Evolutionary conservation across 768 basidiomycete species (phyloP), one percentile per base, ranked within the genome.

Genomic region (Calvatia gigantea): DNA sequence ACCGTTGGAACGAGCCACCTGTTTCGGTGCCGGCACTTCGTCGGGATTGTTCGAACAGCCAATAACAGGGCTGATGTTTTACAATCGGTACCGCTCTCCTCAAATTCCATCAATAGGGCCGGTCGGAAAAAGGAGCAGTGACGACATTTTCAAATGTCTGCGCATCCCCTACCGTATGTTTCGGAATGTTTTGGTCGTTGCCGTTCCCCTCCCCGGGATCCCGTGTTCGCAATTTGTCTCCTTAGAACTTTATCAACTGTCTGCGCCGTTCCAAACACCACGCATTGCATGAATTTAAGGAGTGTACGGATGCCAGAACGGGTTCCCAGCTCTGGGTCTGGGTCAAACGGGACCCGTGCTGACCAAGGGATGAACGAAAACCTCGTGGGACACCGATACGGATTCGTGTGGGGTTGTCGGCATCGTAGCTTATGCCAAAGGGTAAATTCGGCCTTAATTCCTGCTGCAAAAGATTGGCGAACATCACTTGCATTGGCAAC

Each of bases 321-420:
- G n/a, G n/a, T 35, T 35, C 33, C 33, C 33, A 35, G 42, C 42
- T 43, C 9, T 6, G 41, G 11, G 25, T 14, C 25, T 45, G 5
- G 1, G 14, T 25, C 3, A 28, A 28, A 12, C n/a, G 3, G 15
- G 11, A 31, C n/a, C 2, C 45, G 2, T 3, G 28, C 27, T 31
- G 28, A 45, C 7, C 45, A 31, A 31, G 35, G 35, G 35, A 8
- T 11, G 19, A 12, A 4, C 17, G 17, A 12, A 12, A 23, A 23
- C 5, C 11, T 23, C 48, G 48, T 50, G 48, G 48, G 48, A 50
- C 5, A 38, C 48, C 48, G 48, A 50, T 38, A 23, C 48, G 48
- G 48, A 50, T 35, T 50, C 35, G 25, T 19, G 33, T 15, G 19
- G 14, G 9, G 4, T 12, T 27, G 8, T 4, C 3, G 11, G 17